A percentile compares a stretch with the other conserved stretches of the same genome.
Conservation (phyloP, 225 moss, liverwort and hornwort species). For the Ulota crispa region DNA sequence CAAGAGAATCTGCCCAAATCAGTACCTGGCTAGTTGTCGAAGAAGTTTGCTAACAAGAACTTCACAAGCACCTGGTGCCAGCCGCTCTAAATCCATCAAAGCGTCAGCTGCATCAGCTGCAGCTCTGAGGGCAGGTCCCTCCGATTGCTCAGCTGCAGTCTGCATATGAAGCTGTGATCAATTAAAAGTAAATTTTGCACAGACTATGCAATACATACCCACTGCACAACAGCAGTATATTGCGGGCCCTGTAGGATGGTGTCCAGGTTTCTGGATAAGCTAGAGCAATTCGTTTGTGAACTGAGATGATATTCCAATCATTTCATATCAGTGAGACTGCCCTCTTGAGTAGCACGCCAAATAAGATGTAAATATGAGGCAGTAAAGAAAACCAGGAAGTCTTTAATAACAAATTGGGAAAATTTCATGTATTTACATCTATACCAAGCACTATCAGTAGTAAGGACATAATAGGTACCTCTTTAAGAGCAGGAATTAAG, state of each 20-base stretch:
- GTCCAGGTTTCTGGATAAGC: too few relatives aligned
- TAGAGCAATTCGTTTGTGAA: background rate
- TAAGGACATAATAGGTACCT: constrained; percentile 47
- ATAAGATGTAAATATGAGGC: background rate
- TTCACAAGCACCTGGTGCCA: constrained; percentile 98
- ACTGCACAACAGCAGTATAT: constrained; percentile 10
- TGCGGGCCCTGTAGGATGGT: background rate
- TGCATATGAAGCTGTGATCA: constrained; percentile 42
- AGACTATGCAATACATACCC: background rate
- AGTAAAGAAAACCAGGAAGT: background rate
- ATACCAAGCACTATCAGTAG: background rate
- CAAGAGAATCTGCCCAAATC: background rate
- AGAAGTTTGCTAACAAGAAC: constrained; percentile 90
- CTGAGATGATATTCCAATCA: background rate
- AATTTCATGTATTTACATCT: background rate
- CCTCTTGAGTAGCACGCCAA: constrained; percentile 1
- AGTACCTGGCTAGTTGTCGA: constrained; percentile 82
- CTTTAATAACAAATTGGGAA: background rate
- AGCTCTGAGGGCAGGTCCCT: constrained; percentile 92
- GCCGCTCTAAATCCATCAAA: constrained; percentile 96
- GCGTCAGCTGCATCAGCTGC: constrained; percentile 98
- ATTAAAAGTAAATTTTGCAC: constrained; percentile 12
- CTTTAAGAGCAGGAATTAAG: constrained; percentile 93
- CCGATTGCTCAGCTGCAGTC: constrained; percentile 97
- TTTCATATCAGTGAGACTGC: background rate